These are phyloP conservation scores for Suillus paluster DNA, from an alignment of 768 basidiomycete species.

Conservation along the genomic window DNA sequence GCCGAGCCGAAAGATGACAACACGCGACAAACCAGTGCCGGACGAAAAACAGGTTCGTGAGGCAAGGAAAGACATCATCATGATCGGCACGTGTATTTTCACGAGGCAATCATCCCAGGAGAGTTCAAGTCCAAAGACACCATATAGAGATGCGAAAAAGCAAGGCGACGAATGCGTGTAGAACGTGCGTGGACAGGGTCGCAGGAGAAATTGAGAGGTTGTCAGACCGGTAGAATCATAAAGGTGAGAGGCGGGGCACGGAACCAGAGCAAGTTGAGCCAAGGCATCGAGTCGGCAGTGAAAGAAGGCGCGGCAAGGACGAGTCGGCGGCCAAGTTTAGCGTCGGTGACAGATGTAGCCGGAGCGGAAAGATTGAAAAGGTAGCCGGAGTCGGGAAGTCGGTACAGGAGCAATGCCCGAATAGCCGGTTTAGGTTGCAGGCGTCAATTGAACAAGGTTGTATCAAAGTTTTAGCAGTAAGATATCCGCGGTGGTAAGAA, in stretches of 20 bases:
- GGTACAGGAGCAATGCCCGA: background rate
- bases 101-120: constrained; percentile 1
- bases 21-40: constrained; percentile 7
- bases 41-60: constrained; percentile 6
- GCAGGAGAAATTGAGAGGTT: background rate
- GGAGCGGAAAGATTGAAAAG: background rate
- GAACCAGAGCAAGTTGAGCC: background rate
- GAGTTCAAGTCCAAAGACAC: background rate
- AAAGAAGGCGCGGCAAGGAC: background rate
- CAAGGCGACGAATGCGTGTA: constrained; percentile 15
- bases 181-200: background rate
- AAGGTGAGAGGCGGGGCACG: background rate
- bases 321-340: background rate
- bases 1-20: constrained; percentile 18
- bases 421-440: background rate
- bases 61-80: constrained; percentile 7
- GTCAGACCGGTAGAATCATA: background rate
- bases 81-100: constrained; percentile 9
- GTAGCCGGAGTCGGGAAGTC: constrained; percentile 2
- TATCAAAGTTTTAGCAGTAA: background rate
- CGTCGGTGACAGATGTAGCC: background rate
- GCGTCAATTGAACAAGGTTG: background rate
- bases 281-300: background rate
- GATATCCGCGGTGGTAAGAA: background rate
- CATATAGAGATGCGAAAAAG: constrained; percentile 15